These are phyloP conservation scores for Chondrus crispus DNA, from an alignment of 23 red algal species.

Conservation along the genomic window DNA sequence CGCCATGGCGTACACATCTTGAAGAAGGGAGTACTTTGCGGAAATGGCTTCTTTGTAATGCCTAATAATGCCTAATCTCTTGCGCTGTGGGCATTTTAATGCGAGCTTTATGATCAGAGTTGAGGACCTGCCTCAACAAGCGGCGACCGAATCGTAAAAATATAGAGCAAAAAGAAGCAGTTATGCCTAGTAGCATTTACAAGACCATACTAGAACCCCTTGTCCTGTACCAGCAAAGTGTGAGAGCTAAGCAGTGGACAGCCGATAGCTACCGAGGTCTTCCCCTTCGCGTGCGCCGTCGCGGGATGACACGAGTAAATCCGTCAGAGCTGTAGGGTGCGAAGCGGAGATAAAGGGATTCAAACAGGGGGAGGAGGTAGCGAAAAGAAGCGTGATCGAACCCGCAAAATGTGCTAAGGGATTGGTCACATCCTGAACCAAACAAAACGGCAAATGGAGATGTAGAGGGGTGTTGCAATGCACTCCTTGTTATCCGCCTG, in stretches of 20 bases:
- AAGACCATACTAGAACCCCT: neutral
- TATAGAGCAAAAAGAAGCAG: neutral
- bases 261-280: neutral
- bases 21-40: neutral
- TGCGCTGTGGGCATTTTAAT: neutral
- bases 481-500: neutral
- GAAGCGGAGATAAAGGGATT: neutral
- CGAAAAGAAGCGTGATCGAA: neutral
- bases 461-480: neutral
- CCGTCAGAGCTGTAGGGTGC: neutral
- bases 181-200: constrained; percentile 1
- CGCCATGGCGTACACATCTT: neutral
- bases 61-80: neutral
- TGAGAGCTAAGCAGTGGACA: neutral
- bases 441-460: neutral
- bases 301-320: neutral
- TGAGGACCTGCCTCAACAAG: neutral
- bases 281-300: neutral
- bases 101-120: neutral
- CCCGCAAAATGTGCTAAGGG: neutral
- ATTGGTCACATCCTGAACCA: neutral
- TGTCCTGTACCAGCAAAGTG: neutral
- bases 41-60: neutral
- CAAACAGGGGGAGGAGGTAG: neutral
- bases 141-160: constrained; percentile 33